Evolutionary conservation across 768 basidiomycete genomes (phyloP).

Genomic region (Xanthoconium purpureum): DNA sequence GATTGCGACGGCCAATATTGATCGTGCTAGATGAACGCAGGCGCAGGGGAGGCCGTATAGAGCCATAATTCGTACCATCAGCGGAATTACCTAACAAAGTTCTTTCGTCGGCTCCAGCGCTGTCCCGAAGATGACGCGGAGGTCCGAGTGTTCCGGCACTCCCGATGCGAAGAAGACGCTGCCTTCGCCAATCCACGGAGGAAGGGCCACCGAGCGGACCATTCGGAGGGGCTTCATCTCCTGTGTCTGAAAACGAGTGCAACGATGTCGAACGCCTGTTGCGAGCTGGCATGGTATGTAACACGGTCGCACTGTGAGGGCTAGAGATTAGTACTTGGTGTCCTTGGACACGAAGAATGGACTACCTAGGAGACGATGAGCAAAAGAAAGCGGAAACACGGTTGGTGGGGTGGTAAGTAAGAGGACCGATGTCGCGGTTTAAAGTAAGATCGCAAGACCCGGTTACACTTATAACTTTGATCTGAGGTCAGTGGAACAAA

Average conservation of each 20-base stretch:
- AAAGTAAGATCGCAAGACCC: neutral
- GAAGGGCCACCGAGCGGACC: constrained; percentile 50
- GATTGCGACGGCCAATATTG: constrained; percentile 30
- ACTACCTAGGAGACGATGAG: neutral
- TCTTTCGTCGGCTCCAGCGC: constrained; percentile 29
- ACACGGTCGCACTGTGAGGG: neutral
- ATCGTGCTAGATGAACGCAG: constrained; percentile 25
- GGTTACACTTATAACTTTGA: neutral
- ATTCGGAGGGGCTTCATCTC: constrained; percentile 17
- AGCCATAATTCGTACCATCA: constrained; percentile 52
- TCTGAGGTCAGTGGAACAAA: constrained; percentile 11
- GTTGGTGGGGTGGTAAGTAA: neutral
- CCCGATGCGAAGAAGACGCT: constrained; percentile 58
- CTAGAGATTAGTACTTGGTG: neutral
- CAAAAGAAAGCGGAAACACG: neutral
- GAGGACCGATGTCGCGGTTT: neutral
- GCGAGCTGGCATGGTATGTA: constrained; percentile 16
- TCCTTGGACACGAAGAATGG: no score
- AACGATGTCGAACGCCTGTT: constrained; percentile 18
- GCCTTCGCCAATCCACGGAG: constrained; percentile 56
- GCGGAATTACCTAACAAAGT: constrained; percentile 33
- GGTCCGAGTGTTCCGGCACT: neutral
- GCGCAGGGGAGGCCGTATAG: constrained; percentile 36
- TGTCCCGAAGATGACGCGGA: constrained; percentile 1
- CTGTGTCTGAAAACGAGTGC: constrained; percentile 16